phyloP scores from a whole-genome alignment of 2,329 filamentous ascomycete genomes.

The Alternaria arborescens region DNA sequence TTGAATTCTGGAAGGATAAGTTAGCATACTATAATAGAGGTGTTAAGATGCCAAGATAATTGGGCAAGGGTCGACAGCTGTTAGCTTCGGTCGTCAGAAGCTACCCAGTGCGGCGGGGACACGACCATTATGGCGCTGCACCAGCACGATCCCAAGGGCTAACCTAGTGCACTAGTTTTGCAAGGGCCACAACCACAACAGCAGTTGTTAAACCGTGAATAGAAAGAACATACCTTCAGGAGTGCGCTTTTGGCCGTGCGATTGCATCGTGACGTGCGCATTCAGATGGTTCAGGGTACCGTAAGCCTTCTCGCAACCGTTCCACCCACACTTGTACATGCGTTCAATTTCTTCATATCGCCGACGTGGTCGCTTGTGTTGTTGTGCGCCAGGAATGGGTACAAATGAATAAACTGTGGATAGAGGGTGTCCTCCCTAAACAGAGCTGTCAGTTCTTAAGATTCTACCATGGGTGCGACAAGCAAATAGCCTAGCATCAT shows the following conservation, averaged over 20 bases:
- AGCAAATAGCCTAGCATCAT: neutral
- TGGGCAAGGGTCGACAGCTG: slow-evolving; percentile 48
- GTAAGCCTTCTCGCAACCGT: slow-evolving; percentile 98
- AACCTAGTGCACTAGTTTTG: slow-evolving; percentile 44
- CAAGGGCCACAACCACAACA: slow-evolving; percentile 40
- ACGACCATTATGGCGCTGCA: slow-evolving; percentile 59
- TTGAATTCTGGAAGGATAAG: slow-evolving; percentile 80
- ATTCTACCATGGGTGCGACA: neutral
- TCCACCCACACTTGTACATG: slow-evolving; percentile 99
- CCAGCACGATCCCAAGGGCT: slow-evolving; percentile 52
- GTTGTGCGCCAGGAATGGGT: slow-evolving; percentile 93
- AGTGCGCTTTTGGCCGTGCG: slow-evolving; percentile 90
- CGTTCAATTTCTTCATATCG: slow-evolving; percentile 98
- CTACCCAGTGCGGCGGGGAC: slow-evolving; percentile 61
- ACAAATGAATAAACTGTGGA: slow-evolving; percentile 97
- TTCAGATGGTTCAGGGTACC: slow-evolving; percentile 97
- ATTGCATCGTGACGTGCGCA: slow-evolving; percentile 98
- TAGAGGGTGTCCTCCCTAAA: slow-evolving; percentile 61
- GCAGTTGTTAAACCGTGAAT: slow-evolving; percentile 10
- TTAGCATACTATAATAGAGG: slow-evolving; percentile 47
- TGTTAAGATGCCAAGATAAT: slow-evolving; percentile 47
- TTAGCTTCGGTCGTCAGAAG: slow-evolving; percentile 58
- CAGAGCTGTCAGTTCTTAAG: slow-evolving; percentile 18
- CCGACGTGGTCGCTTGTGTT: slow-evolving; percentile 92
- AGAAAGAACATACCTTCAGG: slow-evolving; percentile 81